Evolutionary conservation across 2,329 filamentous ascomycete genomes (phyloP).

Genomic region (Aspergillus ochraceoroseus): DNA sequence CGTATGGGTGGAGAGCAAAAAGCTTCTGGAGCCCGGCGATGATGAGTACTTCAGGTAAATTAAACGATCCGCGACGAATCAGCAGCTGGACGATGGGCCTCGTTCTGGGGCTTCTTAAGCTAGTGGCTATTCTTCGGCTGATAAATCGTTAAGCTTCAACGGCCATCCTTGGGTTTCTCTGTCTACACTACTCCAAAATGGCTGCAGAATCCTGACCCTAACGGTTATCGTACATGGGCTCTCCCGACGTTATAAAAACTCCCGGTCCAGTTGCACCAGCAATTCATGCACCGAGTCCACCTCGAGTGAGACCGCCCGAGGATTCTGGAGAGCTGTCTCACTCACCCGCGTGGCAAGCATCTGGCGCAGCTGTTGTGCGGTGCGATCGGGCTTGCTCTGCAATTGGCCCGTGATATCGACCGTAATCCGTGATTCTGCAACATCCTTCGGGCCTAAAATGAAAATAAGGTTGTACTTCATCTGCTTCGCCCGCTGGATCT

Average conservation of each 20-base stretch:
- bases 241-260: constrained; percentile 34
- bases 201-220: background rate
- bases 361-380: constrained; percentile 25
- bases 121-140: background rate
- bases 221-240: constrained; percentile 5
- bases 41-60: constrained; percentile 11
- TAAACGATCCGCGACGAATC: constrained; percentile 10
- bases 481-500: constrained; percentile 65
- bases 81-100: constrained; percentile 7
- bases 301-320: constrained; percentile 35
- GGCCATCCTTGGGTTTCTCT: too few species aligned
- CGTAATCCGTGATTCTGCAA: constrained; percentile 54
- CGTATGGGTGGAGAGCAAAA: constrained; percentile 3
- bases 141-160: constrained; percentile 4
- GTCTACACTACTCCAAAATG: background rate
- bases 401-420: constrained; percentile 42
- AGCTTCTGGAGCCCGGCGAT: constrained; percentile 1
- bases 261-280: constrained; percentile 36
- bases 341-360: constrained; percentile 27
- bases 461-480: constrained; percentile 71
- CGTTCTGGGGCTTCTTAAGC: background rate
- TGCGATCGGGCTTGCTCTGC: constrained; percentile 38
- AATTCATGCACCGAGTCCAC: constrained; percentile 37
- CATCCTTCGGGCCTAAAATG: constrained; percentile 64
- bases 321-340: constrained; percentile 29